A percentile compares a stretch with the other conserved stretches of the same genome.
Evolutionary conservation across 1,139 yeast species (phyloP).

Genomic region (Hyphopichia khmerensis): DNA sequence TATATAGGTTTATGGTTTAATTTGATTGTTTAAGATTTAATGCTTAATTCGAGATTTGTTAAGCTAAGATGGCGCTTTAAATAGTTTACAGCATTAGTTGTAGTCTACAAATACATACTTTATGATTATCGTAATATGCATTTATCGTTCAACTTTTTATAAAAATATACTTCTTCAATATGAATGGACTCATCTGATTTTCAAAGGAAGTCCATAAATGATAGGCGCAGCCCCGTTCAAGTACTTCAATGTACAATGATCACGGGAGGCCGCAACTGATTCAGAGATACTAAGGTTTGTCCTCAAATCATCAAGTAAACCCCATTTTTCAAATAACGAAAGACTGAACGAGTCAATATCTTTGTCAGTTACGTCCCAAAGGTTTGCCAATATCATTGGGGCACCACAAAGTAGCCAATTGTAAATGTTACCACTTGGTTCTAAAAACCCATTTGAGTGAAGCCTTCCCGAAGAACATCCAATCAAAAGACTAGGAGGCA

Average conservation of each 20-base stretch:
- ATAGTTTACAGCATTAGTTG: no score
- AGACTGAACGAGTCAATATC: constrained; percentile 82
- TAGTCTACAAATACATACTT: no score
- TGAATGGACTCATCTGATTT: not conserved
- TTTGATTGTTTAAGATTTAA: no score
- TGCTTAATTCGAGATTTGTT: no score
- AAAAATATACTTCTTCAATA: no score
- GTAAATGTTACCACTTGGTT: constrained; percentile 73
- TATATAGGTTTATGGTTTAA: no score
- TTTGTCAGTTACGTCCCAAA: constrained; percentile 97
- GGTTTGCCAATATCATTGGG: constrained; percentile 78
- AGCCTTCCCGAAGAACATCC: constrained; percentile 91
- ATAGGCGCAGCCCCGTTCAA: constrained; percentile 35
- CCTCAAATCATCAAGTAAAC: constrained; percentile 32
- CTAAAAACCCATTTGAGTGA: constrained; percentile 57
- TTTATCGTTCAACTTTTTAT: no score
- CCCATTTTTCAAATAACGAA: constrained; percentile 61
- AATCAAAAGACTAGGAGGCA: constrained; percentile 75
- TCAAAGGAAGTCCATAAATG: constrained; percentile 28
- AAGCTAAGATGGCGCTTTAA: no score
- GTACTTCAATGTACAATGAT: constrained; percentile 53
- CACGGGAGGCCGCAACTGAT: constrained; percentile 56
- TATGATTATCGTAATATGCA: no score
- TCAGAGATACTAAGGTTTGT: constrained; percentile 31
- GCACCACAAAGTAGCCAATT: constrained; percentile 79